Base-by-base conservation (phyloP, 805 yeast genomes). In the Yarrowia divulgata region DNA sequence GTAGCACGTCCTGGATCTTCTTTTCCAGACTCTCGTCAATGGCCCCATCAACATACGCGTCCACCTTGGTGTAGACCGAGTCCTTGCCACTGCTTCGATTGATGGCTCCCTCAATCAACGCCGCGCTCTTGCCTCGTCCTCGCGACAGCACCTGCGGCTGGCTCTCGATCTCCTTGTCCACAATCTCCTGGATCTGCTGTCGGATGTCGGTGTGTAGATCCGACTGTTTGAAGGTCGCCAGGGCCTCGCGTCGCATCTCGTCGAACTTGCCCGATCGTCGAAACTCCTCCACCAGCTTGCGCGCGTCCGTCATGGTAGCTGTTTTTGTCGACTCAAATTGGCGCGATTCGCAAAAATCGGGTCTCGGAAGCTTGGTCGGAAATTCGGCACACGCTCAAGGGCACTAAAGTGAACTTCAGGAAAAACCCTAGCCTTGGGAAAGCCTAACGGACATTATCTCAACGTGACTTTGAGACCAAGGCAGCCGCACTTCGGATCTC, bases 91-190 rank as follows among this genome's bases (percentile, higher is more conserved):
- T 58, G 42, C 67, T 69, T 23, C 74, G 67, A 46, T 67, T 71
- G 34, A 73, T 67, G 14, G 69, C 69, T 5, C 73, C 73, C 58
- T 74, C 77, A 7, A 74, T 62, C n/a, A 74, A 45, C 5, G 73
- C 75, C 10, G 74, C 75, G 6, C 75, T 70, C 52, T 73, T 74
- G 34, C 72, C 71, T 39, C 75, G 66, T 29, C 74, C 75, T 34
- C 72, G 67, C 8, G 69, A 67, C 40, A 74, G 71, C 39, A 74
- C 67, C 32, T 62, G 43, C 18, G 75, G 73, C 39, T 74, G 73
- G 45, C 66, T 71, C 39, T 69, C 68, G 12, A 73, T 73, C 68
- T 73, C 72, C 29, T 71, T 70, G 46, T 73, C 73, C 5, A 74
- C 75, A 23, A 73, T 69, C 10, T 67, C 69, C 57, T 73, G 69